Evolutionary conservation across 768 basidiomycete genomes (phyloP), one percentile per base, ranked within the genome.

Genomic region (Phylloporus scabripes): DNA sequence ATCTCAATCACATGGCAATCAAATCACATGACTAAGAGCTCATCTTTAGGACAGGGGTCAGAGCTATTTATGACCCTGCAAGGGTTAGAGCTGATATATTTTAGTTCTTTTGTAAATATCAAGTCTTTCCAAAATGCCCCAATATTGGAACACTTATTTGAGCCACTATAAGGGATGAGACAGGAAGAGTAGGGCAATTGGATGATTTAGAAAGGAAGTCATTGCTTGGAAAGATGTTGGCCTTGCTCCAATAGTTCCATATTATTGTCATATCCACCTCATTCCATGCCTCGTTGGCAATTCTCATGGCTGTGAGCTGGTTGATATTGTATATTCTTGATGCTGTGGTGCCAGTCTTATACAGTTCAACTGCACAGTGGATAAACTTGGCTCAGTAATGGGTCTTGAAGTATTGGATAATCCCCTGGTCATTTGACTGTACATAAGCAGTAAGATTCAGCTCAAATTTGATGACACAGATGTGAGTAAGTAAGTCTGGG

Each of bases 401-500:
- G 0, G 70, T 67, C 39, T 55, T 55, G 34, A 55, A 55, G 20
- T 34, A 48, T 0, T 1, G n/a, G 38, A 72, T 73, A n/a, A 73
- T 68, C 0, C 70, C 71, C 18, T 62, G 56, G 36, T 74, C 68
- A 12, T 56, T 62, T 2, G 70, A 70, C 43, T 74, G 72, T 2
- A 73, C 48, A 49, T 69, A 64, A 1, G 65, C 37, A 2, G 67
- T 74, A 10, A 73, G 59, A 29, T 72, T 73, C 6, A 70, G 65
- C 39, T 65, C 60, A 4, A 52, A 54, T 7, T 47, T 54, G 1
- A 50, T 28, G 58, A 60, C 29, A 26, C 24, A 21, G 44, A 48
- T 18, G 60, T 63, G 51, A 56, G 52, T 49, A 55, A 61, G 55
- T 63, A 66, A 8, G 50, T 68, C 24, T 41, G 55, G 45, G 58